Conservation (phyloP, 352 stramenopile species). For the Pythium vanterpoolii region DNA sequence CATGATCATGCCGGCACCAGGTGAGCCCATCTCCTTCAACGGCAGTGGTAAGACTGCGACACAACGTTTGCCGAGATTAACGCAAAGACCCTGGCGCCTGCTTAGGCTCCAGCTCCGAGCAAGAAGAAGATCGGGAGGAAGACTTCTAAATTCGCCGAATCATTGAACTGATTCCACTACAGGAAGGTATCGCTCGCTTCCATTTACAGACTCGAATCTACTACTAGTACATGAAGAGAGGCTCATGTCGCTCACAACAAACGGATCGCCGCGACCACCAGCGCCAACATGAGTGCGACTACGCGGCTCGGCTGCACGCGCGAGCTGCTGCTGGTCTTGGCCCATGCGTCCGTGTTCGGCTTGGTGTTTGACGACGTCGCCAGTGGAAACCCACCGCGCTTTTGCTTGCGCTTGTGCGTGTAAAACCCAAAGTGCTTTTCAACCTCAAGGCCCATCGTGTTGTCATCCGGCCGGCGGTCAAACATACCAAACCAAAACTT, state of each 20-base stretch:
- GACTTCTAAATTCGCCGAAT: too few species aligned
- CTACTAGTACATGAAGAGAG: not conserved
- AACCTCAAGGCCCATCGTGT: slow-evolving; percentile 19
- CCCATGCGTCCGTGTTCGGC: too few species aligned
- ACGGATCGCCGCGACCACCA: not conserved
- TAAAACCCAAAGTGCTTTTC: slow-evolving; percentile 38
- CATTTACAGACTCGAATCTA: too few species aligned
- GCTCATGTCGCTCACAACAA: slow-evolving; percentile 6
- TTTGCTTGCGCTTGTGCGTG: slow-evolving; percentile 15
- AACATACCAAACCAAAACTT: slow-evolving; percentile 36
- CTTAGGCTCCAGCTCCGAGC: too few species aligned
- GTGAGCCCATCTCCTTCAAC: too few species aligned
- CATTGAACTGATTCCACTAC: too few species aligned
- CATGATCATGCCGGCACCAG: too few species aligned
- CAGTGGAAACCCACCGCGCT: slow-evolving; percentile 19
- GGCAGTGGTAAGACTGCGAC: too few species aligned
- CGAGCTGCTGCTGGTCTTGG: slow-evolving; percentile 8
- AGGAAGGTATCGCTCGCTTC: too few species aligned
- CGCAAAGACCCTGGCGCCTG: too few species aligned
- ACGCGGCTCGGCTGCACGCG: slow-evolving; percentile 3
- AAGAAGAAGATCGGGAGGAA: too few species aligned
- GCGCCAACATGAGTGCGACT: not conserved
- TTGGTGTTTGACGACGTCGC: not conserved
- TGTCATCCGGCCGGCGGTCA: slow-evolving; percentile 29
- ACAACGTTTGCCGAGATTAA: too few species aligned